Base-by-base conservation (phyloP, 2,329 filamentous ascomycete species). In the Akanthomyces dipterigenus region DNA sequence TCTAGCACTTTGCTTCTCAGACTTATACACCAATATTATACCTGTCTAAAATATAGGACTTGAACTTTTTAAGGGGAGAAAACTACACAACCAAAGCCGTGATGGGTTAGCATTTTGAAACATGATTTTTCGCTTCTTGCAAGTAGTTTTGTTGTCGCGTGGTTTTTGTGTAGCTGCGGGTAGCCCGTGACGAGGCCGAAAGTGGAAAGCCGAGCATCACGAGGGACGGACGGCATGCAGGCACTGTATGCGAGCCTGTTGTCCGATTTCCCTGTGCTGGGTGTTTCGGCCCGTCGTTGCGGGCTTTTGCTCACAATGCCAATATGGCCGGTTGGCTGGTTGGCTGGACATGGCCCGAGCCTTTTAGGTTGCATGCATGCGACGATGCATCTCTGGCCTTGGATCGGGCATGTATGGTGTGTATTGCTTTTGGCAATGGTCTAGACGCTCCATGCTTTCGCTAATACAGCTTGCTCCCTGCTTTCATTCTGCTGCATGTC, bases 161-260 rank as follows among this genome's bases (percentile, higher is more conserved):
- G n/a, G 18, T 20, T n/a, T n/a, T 2, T 45, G 14, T 8, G 22
- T 22, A 5, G 42, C 24, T 48, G 22, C 16, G 22, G 8, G 20
- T 12, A 16, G 14, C 18, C n/a, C 38, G 26, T 5, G 18, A 42
- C 22, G 26, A 55, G 24, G 53, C 53, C 40, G 6, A 45, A 55
- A 31, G n/a, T 55, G 53, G 53, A 18, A 55, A 55, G 26, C 26
- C 53, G 53, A 36, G 5, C 4, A 57, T 57, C 55, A 57, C 43
- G 55, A 57, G 55, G 28, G 16, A 12, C 3, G 14, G n/a, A 34
- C 18, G 43, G 42, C 31, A 57, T 57, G 55, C 55, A 46, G n/a
- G 55, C 20, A 38, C 36, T 43, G 12, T 24, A 53, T 38, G 50
- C 31, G 36, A 12, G 38, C 22, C 18, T 20, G 8, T 43, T 20